phyloP scores from a whole-genome alignment of 148 eudicot genomes.

The Silene conica region DNA sequence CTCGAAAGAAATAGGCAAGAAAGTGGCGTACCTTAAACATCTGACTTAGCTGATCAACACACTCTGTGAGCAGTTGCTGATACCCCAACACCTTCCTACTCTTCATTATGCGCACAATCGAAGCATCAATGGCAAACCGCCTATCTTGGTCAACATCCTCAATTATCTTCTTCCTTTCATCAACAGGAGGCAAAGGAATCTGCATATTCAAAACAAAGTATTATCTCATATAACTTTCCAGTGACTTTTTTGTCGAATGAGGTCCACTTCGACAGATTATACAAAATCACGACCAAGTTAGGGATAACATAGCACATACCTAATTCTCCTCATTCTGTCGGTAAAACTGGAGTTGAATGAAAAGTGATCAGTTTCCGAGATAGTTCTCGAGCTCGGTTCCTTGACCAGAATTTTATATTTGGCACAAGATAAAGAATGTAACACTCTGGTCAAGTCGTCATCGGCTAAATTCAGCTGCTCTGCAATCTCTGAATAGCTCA shows the following conservation, averaged over 20 bases:
- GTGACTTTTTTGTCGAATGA: neutral
- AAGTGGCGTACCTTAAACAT: conserved; percentile 38
- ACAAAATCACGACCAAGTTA: neutral
- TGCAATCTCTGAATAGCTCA: conserved; percentile 35
- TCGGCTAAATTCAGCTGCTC: conserved; percentile 34
- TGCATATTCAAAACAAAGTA: conserved; percentile 11
- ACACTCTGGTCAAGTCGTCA: conserved; percentile 38
- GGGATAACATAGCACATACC: conserved; percentile 19
- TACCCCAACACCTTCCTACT: conserved; percentile 40
- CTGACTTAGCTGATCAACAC: conserved; percentile 40
- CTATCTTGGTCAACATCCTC: conserved; percentile 52
- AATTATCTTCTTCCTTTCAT: conserved; percentile 40
- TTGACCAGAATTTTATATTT: conserved; percentile 39
- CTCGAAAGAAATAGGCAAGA: neutral
- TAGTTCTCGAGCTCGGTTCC: conserved; percentile 32
- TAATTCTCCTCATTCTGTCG: conserved; percentile 43
- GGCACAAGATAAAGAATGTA: conserved; percentile 43
- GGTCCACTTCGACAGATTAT: too few species aligned
- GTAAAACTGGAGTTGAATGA: conserved; percentile 38
- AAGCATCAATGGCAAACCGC: conserved; percentile 43
- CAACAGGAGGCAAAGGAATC: conserved; percentile 45
- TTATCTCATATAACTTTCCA: neutral
- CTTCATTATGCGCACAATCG: conserved; percentile 46
- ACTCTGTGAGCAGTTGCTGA: conserved; percentile 39
- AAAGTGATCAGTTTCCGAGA: conserved; percentile 34